Conservation (phyloP, 2,329 filamentous ascomycete genomes). For the Cucurbitaria berberidis region DNA sequence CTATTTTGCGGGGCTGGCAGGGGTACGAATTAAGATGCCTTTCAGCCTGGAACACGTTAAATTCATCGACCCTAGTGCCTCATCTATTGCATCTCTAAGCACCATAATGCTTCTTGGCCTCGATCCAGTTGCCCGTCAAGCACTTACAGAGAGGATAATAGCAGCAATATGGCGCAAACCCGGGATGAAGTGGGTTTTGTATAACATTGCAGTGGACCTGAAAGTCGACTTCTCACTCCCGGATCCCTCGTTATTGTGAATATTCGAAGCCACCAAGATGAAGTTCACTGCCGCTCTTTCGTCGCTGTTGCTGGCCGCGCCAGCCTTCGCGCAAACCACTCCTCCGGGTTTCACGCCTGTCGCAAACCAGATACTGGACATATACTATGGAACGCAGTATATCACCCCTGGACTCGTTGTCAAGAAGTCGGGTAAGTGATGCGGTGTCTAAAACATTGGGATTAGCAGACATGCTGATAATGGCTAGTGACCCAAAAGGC, state of each 20-base stretch:
- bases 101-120: constrained; percentile 12
- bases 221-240: not conserved
- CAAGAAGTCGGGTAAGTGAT: constrained; percentile 34
- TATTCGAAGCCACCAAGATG: constrained; percentile 9
- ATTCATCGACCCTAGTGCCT: constrained; percentile 4
- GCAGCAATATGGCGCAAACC: not conserved
- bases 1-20: constrained; percentile 10
- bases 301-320: constrained; percentile 17
- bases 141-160: not conserved
- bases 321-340: constrained; percentile 26
- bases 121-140: not conserved
- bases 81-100: constrained; percentile 6
- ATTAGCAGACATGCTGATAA: not conserved
- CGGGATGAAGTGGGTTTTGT: not conserved
- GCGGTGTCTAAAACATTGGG: not conserved
- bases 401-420: constrained; percentile 37
- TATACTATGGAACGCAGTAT: constrained; percentile 38
- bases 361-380: constrained; percentile 32
- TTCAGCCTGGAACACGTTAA: constrained; percentile 18
- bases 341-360: constrained; percentile 32
- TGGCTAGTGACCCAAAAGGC: constrained; percentile 20
- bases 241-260: not conserved
- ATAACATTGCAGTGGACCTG: not conserved
- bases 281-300: constrained; percentile 8
- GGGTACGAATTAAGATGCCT: constrained; percentile 14